Evolutionary conservation across 108 stramenopile species (phyloP), one percentile per base, ranked within the genome.

Genomic region (Skeletonema costatum): DNA sequence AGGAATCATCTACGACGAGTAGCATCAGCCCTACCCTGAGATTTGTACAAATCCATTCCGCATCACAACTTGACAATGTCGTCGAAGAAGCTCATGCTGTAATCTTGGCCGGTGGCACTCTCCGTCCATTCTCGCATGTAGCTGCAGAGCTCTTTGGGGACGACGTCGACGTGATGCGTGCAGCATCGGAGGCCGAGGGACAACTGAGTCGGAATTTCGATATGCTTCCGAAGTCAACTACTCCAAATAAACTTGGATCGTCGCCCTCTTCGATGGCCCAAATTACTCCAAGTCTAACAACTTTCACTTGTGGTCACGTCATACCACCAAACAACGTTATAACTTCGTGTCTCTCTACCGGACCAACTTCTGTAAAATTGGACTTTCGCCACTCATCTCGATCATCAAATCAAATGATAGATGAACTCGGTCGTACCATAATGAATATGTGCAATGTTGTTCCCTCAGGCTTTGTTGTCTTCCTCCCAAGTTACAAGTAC

Each of bases 261-360:
- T 29, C n/a, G 19, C 64, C 74, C 58, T 72, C 74, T 46, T 82
- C 81, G 8, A 50, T 59, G 38, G 33, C 67, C 13, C 68, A 82
- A 44, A 46, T 70, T 16, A 74, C 85, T 10, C 65, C 86, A 32
- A 64, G 73, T 14, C 78, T 92, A 44, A 75, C 87, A 36, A 90
- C 91, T 32, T 99, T 98, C 87, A 87, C 97, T 9, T 99, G 98
- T 81, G 96, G 91, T 42, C 99, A 99, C 77, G 98, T 99, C 6
- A 93, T 99, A 30, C 81, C 92, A 13, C 32, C 74, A 4, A 67
- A 67, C 61, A 82, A 97, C 66, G 81, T 97, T n/a, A 44, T 90
- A 19, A 64, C 67, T 19, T 62, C 78, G 5, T 39, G 25, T 30
- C 68, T 87, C 25, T 64, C 58, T 8, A 76, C 39, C 19, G 93